phyloP scores from a whole-genome alignment of 176 grass and related monocot genomes.

The Musa schizocarpa region DNA sequence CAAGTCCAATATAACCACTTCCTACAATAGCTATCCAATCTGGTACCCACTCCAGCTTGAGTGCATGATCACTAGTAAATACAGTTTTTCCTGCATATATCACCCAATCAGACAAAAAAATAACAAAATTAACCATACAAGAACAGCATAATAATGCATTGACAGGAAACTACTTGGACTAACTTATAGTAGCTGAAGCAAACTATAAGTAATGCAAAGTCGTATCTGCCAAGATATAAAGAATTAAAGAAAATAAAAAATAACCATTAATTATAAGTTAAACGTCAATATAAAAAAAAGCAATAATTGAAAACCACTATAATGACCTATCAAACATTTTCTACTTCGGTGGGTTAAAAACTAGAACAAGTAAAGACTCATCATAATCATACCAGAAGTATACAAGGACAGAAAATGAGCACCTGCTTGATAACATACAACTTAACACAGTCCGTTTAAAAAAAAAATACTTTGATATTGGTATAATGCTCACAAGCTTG shows the following conservation, averaged over 20 bases:
- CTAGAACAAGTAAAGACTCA: background rate
- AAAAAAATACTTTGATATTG: too few relatives aligned
- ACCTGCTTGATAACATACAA: background rate
- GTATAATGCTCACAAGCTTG: too few relatives aligned
- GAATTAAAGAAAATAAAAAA: background rate
- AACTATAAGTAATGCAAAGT: background rate
- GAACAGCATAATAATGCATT: too few relatives aligned
- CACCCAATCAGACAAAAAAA: background rate
- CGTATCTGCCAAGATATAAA: background rate
- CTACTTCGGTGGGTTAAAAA: background rate
- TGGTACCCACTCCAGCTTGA: conserved; percentile 91
- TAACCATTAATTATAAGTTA: background rate
- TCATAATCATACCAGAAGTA: background rate
- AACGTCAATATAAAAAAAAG: background rate
- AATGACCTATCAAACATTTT: background rate
- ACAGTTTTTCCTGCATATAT: conserved; percentile 65
- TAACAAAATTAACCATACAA: background rate
- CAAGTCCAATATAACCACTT: conserved; percentile 98
- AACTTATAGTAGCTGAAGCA: background rate
- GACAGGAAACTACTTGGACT: too few relatives aligned
- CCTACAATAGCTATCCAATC: conserved; percentile 97
- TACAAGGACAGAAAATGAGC: background rate
- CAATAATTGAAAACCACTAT: background rate
- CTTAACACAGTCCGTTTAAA: too few relatives aligned
- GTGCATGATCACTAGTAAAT: conserved; percentile 89